Evolutionary conservation across 495 filamentous ascomycete species (phyloP), one percentile per base, ranked within the genome.

Genomic region (Aspergillus haitiensis): DNA sequence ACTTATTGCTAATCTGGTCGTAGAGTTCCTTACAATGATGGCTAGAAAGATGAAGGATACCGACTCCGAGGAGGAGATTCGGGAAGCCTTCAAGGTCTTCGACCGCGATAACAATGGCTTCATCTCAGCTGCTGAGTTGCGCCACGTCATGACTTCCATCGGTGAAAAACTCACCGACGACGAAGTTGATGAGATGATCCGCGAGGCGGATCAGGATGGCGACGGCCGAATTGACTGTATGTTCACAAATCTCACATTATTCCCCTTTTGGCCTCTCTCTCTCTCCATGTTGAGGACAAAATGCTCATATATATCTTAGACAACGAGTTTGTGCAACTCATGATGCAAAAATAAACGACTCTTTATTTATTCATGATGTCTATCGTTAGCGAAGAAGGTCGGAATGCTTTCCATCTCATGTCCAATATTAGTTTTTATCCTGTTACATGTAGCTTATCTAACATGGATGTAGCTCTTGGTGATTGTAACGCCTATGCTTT

Each of bases 41-140:
- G 94, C 95, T 55, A 87, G 95, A 69, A 98, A 98, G 82, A 98
- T 98, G 95, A 98, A 98, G 85, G 95, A 98, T 70, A 98, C 95
- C 66, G 94, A 98, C 70, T 97, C 93, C 52, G 95, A 98, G 81
- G 95, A 98, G 81, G 94, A 98, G 77, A 98, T 98, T 71, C 90
- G 95, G 67, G 91, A 96, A 74, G 91, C 88, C 0, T 90, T 91
- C 79, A 86, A 98, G 86, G 94, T 98, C 54, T 98, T 98, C 73
- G 94, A 98, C 71, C 92, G 94, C 68, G 95, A 98, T 74, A 98
- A 98, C 84, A 98, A 98, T 76, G 94, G 94, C 53, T 98, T 97
- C 81, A 98, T 98, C 78, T 97, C 92, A 13, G 93, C 95, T 64
- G 93, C 93, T 35, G 94, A 98, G 76, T 83, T 98, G 66, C 92